phyloP scores from a whole-genome alignment of 2,329 filamentous ascomycete species.

The Albifimbria verrucaria region DNA sequence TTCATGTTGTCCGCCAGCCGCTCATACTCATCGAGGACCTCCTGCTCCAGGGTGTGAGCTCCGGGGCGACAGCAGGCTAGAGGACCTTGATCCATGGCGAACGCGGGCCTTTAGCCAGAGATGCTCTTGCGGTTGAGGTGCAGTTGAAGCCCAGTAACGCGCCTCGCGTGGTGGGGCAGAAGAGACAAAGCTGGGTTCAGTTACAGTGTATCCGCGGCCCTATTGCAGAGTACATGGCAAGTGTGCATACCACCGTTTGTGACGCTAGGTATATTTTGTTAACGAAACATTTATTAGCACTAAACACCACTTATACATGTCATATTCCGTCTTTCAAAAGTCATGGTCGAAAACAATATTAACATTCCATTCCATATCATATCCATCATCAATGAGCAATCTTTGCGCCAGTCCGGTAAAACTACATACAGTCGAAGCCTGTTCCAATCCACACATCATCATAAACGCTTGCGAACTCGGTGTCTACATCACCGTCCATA shows the following conservation, averaged over 20 bases:
- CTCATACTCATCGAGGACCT: conserved; percentile 92
- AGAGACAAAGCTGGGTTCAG: too few relatives aligned
- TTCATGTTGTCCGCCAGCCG: conserved; percentile 87
- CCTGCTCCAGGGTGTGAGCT: conserved; percentile 83
- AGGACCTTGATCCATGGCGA: conserved; percentile 17
- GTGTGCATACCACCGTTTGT: too few relatives aligned
- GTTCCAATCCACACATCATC: neutral
- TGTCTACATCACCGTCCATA: conserved; percentile 27
- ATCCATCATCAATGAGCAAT: neutral
- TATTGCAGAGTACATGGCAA: too few relatives aligned
- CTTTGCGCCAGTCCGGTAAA: neutral
- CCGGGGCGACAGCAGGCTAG: conserved; percentile 41
- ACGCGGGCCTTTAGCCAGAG: neutral
- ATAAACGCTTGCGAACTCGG: too few relatives aligned
- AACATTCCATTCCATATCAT: neutral
- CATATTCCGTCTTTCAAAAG: too few relatives aligned
- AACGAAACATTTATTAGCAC: too few relatives aligned
- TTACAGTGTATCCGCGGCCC: too few relatives aligned
- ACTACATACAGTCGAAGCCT: neutral
- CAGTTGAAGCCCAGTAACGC: too few relatives aligned
- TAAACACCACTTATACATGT: too few relatives aligned
- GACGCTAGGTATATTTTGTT: too few relatives aligned
- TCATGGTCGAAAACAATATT: neutral
- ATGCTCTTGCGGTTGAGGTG: too few relatives aligned
- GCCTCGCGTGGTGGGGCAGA: too few relatives aligned